Base-by-base conservation (phyloP, 2,329 filamentous ascomycete genomes). In the Aspergillus sp. region DNA sequence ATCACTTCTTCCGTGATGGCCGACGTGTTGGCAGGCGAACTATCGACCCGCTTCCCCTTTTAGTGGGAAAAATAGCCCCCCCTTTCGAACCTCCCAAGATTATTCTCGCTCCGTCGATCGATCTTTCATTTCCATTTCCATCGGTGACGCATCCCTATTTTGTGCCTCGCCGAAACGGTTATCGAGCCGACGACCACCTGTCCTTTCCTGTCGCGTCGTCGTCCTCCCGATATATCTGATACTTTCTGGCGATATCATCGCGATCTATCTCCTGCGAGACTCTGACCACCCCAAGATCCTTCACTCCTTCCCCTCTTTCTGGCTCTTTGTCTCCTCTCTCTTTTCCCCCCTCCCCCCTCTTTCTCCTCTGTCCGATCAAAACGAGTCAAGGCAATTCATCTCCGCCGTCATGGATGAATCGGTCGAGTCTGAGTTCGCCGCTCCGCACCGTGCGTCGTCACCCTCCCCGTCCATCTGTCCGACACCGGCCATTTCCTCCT, bases 401-500 rank as follows among this genome's bases (percentile, higher is more conserved):
- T 39, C 29, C 50, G 20, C n/a, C 45, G 60, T 26, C 36, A 73
- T 75, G 73, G 71, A 73, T 39, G 71, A 71, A 36, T 59, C 63
- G 10, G 55, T 65, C 55, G 65, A 69, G 26, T 56, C 59, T 50
- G 63, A 67, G 49, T 56, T 63, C 39, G 59, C 55, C 42, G 63
- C 67, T 56, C 69, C 68, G 26, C 57, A 70, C 60, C 73, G 73
- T n/a, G 68, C 72, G 36, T 70, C 69, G 6, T 78, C 77, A 45
- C 75, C 74, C 18, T 77, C 76, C 11, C 75, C 77, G 4, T 77
- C 74, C 10, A 68, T 78, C 57, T 73, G 75, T 24, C 74, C 77
- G 18, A 78, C 77, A 6, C 76, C 77, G 4, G 76, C 76, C 46
- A 77, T 79, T 52, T 79, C 77, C 22, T 77, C 77, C 11, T 78